Evolutionary conservation across 2,329 filamentous ascomycete species (phyloP).

Genomic region (Leptosphaerulina australis): DNA sequence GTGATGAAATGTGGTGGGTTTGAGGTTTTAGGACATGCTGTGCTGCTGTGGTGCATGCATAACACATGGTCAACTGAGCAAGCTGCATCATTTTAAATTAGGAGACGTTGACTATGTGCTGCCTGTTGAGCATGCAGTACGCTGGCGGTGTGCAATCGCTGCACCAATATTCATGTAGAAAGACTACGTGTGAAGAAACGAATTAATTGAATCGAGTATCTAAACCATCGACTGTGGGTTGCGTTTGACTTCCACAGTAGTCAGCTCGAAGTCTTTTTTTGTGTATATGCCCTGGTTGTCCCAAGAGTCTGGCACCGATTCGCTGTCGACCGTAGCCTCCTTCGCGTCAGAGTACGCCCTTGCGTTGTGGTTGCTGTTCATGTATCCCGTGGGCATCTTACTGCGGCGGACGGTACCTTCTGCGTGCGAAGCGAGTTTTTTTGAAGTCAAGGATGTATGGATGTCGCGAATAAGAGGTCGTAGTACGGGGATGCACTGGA

Average conservation of each 20-base stretch:
- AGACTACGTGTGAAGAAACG: not conserved
- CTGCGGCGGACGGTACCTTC: constrained; percentile 21
- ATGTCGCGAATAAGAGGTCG: constrained; percentile 56
- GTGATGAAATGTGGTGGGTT: not conserved
- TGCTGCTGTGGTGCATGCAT: not conserved
- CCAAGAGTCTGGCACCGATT: constrained; percentile 27
- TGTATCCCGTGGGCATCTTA: constrained; percentile 19
- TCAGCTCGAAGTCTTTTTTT: constrained; percentile 35
- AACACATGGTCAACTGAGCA: not conserved
- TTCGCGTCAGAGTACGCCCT: constrained; percentile 30
- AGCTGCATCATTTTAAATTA: not conserved
- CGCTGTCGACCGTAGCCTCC: constrained; percentile 21
- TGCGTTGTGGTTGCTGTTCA: constrained; percentile 24
- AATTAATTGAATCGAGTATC: constrained; percentile 7
- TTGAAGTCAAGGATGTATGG: constrained; percentile 48
- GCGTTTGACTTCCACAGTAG: constrained; percentile 23
- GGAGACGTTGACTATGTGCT: not conserved
- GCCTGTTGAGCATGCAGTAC: not conserved
- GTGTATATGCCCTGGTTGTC: constrained; percentile 35
- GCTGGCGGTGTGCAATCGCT: no score
- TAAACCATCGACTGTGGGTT: constrained; percentile 15
- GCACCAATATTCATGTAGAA: not conserved
- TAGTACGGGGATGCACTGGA: constrained; percentile 60
- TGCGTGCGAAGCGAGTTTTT: constrained; percentile 31
- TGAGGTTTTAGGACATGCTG: constrained; percentile 2